Evolutionary conservation across 1,139 yeast genomes (phyloP).

Genomic region (Diutina catenulata): DNA sequence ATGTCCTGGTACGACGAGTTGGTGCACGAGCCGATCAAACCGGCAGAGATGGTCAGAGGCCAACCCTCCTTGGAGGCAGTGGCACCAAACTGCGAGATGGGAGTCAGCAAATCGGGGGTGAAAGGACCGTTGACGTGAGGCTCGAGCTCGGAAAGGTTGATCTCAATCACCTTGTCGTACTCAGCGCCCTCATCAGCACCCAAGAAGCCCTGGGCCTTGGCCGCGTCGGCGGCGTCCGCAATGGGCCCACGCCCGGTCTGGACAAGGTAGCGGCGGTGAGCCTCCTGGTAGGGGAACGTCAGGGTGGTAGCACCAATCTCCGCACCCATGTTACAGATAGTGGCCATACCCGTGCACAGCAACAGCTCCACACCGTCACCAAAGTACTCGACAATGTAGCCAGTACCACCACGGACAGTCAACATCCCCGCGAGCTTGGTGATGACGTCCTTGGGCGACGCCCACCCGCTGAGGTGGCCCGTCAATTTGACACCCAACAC

Average conservation of each 20-base stretch:
- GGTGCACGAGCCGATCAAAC: slow-evolving; percentile 95
- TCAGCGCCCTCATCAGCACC: slow-evolving; percentile 73
- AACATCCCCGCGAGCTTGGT: slow-evolving; percentile 79
- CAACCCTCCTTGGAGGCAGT: slow-evolving; percentile 58
- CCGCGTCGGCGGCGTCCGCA: slow-evolving; percentile 66
- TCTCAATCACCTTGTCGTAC: slow-evolving; percentile 76
- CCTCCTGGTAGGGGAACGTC: slow-evolving; percentile 87
- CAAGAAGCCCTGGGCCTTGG: slow-evolving; percentile 51
- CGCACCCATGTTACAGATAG: slow-evolving; percentile 99
- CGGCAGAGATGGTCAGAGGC: slow-evolving; percentile 78
- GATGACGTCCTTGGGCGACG: slow-evolving; percentile 93
- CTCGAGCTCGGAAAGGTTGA: slow-evolving; percentile 62
- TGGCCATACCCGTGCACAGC: slow-evolving; percentile 98
- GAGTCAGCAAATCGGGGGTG: slow-evolving; percentile 89
- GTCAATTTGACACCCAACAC: slow-evolving; percentile 84
- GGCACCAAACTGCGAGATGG: slow-evolving; percentile 58
- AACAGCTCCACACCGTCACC: slow-evolving; percentile 84
- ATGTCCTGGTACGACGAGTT: slow-evolving; percentile 96
- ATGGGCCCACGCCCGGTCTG: slow-evolving; percentile 77
- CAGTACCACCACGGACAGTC: slow-evolving; percentile 97
- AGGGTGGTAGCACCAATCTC: slow-evolving; percentile 98
- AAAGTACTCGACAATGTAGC: slow-evolving; percentile 86
- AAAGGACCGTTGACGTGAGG: slow-evolving; percentile 93
- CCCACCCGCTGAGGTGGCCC: slow-evolving; percentile 82
- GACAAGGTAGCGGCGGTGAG: slow-evolving; percentile 67